A percentile compares a stretch with the other conserved stretches of the same genome.
phyloP scores from a whole-genome alignment of 768 basidiomycete genomes.

The Suillus brevipes region DNA sequence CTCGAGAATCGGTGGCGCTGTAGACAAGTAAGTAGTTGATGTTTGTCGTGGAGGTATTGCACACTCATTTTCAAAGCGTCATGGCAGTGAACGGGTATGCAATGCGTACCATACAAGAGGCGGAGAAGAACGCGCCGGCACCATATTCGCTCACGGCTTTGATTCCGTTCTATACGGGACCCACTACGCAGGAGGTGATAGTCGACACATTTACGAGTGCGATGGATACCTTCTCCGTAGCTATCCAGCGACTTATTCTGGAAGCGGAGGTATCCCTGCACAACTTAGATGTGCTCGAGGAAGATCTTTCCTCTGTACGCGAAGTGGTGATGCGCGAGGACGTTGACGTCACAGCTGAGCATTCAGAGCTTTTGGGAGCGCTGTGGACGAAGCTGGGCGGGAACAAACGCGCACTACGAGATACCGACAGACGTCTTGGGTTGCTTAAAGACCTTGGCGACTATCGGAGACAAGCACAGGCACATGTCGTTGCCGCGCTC shows the following conservation, averaged over 20 bases:
- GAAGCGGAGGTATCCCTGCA: constrained; percentile 61
- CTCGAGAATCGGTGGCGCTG: constrained; percentile 68
- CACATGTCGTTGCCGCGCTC: constrained; percentile 65
- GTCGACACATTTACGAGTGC: constrained; percentile 57
- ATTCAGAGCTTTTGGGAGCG: constrained; percentile 56
- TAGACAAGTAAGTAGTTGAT: constrained; percentile 59
- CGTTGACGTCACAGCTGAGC: constrained; percentile 41
- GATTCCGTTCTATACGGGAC: constrained; percentile 38
- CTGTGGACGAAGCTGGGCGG: constrained; percentile 74
- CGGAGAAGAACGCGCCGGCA: constrained; percentile 29
- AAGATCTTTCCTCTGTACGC: constrained; percentile 54
- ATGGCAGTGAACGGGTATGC: constrained; percentile 67
- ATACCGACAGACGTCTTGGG: constrained; percentile 49
- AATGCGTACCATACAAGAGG: constrained; percentile 51
- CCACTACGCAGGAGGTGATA: constrained; percentile 46
- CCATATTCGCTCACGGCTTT: constrained; percentile 34
- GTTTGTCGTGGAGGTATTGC: background rate
- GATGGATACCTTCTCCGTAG: constrained; percentile 56
- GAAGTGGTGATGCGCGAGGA: constrained; percentile 64
- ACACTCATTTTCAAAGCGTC: background rate
- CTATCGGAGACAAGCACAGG: constrained; percentile 62
- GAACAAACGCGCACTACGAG: constrained; percentile 50
- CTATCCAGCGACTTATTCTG: constrained; percentile 58
- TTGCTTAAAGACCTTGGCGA: constrained; percentile 55
- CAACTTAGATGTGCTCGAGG: constrained; percentile 64